phyloP scores from a whole-genome alignment of 2,329 filamentous ascomycete genomes.

The Penicillium olsonii region DNA sequence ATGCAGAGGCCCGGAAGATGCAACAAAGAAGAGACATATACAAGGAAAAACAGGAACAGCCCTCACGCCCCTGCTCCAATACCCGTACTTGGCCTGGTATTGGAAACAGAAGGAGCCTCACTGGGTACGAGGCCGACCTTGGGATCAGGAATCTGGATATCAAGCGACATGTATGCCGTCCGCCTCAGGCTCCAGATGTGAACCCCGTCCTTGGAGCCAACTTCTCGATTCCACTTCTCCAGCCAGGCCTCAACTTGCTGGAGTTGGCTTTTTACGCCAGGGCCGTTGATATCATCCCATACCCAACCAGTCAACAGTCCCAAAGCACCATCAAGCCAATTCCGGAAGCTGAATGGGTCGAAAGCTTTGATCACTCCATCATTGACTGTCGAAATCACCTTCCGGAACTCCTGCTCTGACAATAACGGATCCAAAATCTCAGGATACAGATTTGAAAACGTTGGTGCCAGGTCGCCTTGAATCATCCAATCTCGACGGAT shows the following conservation, averaged over 20 bases:
- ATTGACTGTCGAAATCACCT: constrained; percentile 80
- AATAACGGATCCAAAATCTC: constrained; percentile 90
- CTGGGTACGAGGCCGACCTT: constrained; percentile 48
- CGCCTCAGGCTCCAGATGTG: constrained; percentile 75
- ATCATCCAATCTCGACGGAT: constrained; percentile 90
- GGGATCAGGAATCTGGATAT: constrained; percentile 54
- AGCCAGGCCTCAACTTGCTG: constrained; percentile 76
- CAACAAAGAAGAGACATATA: constrained; percentile 26
- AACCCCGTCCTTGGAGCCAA: constrained; percentile 62
- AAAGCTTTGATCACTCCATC: constrained; percentile 74
- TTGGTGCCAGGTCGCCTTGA: constrained; percentile 84
- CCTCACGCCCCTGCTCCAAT: constrained; percentile 21
- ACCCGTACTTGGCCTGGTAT: constrained; percentile 39
- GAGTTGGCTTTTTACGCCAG: constrained; percentile 71
- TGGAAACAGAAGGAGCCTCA: constrained; percentile 36
- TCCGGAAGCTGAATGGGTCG: constrained; percentile 73
- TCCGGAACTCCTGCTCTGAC: constrained; percentile 81
- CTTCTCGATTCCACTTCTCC: constrained; percentile 78
- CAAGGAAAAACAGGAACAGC: constrained; percentile 1
- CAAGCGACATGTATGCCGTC: constrained; percentile 78
- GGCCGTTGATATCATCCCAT: constrained; percentile 86
- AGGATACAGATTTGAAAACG: constrained; percentile 92
- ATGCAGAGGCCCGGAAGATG: constrained; percentile 22
- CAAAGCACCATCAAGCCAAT: constrained; percentile 76
- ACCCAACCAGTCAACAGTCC: constrained; percentile 87